Conservation (phyloP, 345 rosid species). For the Corchorus capsularis region DNA sequence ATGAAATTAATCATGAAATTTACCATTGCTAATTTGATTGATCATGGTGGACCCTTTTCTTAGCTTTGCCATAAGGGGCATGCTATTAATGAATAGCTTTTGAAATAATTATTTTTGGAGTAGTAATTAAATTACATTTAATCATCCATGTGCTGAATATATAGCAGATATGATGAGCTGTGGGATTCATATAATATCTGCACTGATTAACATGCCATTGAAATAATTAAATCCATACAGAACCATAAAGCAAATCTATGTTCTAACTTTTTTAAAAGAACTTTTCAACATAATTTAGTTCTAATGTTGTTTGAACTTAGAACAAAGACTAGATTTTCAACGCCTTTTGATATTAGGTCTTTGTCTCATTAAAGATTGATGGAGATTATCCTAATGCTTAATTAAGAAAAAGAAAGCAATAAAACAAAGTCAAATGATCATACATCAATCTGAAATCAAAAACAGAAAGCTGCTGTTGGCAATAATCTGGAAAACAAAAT, state of each 20-base stretch:
- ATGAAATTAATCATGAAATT: not conserved
- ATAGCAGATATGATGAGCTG: not conserved
- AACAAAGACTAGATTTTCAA: not conserved
- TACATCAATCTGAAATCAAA: not conserved
- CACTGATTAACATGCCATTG: not conserved
- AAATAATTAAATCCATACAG: not conserved
- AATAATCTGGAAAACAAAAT: not conserved
- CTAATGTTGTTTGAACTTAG: not conserved
- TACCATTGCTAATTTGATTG: not conserved
- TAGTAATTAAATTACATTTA: not conserved
- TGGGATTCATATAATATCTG: not conserved
- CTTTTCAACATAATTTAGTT: not conserved
- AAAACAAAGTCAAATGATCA: not conserved
- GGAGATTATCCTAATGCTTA: not conserved
- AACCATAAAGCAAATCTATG: not conserved
- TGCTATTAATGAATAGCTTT: not conserved
- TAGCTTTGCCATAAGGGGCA: conserved; percentile 7
- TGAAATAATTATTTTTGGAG: not conserved
- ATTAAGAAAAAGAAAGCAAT: not conserved
- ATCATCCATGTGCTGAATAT: not conserved
- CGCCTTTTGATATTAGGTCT: not conserved
- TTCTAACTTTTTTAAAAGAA: not conserved
- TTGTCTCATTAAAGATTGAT: not conserved
- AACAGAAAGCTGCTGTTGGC: not conserved
- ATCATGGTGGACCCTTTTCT: not conserved